Evolutionary conservation across 2,329 filamentous ascomycete genomes (phyloP).

Genomic region (Rhynchosporium secalis): DNA sequence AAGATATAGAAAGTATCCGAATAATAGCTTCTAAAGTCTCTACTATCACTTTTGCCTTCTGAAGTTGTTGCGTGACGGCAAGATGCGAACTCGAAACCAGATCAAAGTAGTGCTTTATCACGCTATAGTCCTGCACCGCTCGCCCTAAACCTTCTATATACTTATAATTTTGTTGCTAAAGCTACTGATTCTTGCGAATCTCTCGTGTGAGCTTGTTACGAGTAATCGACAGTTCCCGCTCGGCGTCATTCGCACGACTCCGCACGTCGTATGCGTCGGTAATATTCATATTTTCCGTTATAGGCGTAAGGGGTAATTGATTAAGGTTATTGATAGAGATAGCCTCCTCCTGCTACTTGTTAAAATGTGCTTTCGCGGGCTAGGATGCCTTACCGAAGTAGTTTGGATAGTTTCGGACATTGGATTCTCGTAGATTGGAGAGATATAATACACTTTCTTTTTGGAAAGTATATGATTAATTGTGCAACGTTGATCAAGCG

Average conservation of each 20-base stretch:
- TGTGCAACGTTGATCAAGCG: not conserved
- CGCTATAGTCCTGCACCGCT: conserved; percentile 14
- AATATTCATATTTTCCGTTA: conserved; percentile 21
- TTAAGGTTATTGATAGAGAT: conserved; percentile 11
- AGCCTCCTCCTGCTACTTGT: conserved; percentile 9
- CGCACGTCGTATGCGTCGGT: conserved; percentile 23
- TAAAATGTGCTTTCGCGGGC: conserved; percentile 9
- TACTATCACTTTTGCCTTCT: conserved; percentile 22
- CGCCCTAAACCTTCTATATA: conserved; percentile 19
- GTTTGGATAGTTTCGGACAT: conserved; percentile 1
- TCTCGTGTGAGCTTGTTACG: conserved; percentile 20
- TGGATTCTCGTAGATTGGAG: not conserved
- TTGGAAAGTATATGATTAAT: conserved; percentile 1
- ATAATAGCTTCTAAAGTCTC: conserved; percentile 28
- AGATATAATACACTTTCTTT: not conserved
- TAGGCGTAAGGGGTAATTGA: conserved; percentile 20
- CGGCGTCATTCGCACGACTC: conserved; percentile 19
- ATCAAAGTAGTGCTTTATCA: conserved; percentile 18
- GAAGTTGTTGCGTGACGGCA: conserved; percentile 17
- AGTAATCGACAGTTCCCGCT: conserved; percentile 22
- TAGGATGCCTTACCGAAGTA: conserved; percentile 6
- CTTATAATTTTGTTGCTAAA: conserved; percentile 19
- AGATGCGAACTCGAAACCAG: conserved; percentile 20
- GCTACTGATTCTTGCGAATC: conserved; percentile 18
- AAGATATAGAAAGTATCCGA: conserved; percentile 6